These are phyloP conservation scores for Allantophomopsis lycopodina DNA, from an alignment of 2,329 filamentous ascomycete species.

Conservation along the genomic window DNA sequence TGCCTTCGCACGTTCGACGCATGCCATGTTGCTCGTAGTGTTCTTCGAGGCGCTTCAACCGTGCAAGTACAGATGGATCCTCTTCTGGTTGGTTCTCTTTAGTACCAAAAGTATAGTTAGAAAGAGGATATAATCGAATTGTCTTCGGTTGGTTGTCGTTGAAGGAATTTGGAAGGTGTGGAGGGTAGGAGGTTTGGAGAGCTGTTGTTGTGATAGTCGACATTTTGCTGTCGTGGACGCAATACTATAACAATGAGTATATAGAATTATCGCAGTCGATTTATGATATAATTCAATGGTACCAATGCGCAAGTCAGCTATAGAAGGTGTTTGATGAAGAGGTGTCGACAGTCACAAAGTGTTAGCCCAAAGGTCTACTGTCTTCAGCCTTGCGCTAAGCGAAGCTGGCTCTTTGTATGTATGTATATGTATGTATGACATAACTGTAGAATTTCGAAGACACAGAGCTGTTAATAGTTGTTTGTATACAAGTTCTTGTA, in stretches of 20 bases:
- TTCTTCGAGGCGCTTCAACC: slow-evolving; percentile 87
- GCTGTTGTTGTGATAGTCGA: slow-evolving; percentile 69
- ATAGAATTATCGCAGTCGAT: too few relatives aligned
- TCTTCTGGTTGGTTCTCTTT: slow-evolving; percentile 98
- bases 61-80: slow-evolving; percentile 86
- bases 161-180: slow-evolving; percentile 70
- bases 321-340: too few relatives aligned
- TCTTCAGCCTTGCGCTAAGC: too few relatives aligned
- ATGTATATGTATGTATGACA: too few relatives aligned
- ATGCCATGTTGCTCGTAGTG: slow-evolving; percentile 89
- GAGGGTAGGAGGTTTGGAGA: slow-evolving; percentile 66
- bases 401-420: too few relatives aligned
- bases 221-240: slow-evolving; percentile 34
- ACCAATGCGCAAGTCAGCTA: too few relatives aligned
- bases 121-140: slow-evolving; percentile 84
- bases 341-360: background rate
- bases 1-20: slow-evolving; percentile 92
- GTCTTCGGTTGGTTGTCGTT: slow-evolving; percentile 79
- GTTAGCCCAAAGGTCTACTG: too few relatives aligned
- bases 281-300: too few relatives aligned
- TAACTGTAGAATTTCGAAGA: too few relatives aligned
- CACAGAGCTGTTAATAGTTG: too few relatives aligned
- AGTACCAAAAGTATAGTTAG: slow-evolving; percentile 97
- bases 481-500: too few relatives aligned
- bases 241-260: too few relatives aligned